A percentile compares a stretch with the other conserved stretches of the same genome.
Conservation (phyloP, 1,139 yeast species). For the Scheffersomyces lignicola region DNA sequence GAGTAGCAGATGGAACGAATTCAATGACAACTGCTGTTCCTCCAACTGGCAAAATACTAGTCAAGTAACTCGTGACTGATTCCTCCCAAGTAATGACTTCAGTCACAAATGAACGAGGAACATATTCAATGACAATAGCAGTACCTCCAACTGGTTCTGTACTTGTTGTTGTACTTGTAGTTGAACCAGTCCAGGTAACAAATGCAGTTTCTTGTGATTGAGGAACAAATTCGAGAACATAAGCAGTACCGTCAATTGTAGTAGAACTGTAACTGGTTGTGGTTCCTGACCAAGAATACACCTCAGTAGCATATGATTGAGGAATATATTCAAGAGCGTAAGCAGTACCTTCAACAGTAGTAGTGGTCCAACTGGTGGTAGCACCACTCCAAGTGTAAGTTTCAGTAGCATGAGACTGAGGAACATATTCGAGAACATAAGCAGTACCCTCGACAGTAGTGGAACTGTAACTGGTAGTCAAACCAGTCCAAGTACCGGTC, state of each 20-base stretch:
- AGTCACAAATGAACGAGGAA: not conserved
- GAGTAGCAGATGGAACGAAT: slow-evolving; percentile 2
- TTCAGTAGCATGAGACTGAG: not conserved
- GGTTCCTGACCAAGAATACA: not conserved
- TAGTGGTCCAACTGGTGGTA: not conserved
- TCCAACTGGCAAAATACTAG: slow-evolving; percentile 1
- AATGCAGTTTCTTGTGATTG: not conserved
- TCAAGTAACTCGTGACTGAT: not conserved
- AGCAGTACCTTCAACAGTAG: slow-evolving; percentile 1
- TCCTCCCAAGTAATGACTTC: not conserved
- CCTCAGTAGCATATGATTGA: not conserved
- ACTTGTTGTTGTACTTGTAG: not conserved
- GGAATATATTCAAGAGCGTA: not conserved
- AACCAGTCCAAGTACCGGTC: not conserved
- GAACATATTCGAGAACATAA: not conserved
- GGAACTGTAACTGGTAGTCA: slow-evolving; percentile 1
- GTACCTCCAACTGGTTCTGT: slow-evolving; percentile 1
- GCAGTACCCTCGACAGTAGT: slow-evolving; percentile 1
- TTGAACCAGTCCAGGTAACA: not conserved
- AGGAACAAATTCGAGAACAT: slow-evolving; percentile 1
- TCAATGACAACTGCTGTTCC: slow-evolving; percentile 1
- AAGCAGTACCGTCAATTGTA: slow-evolving; percentile 1
- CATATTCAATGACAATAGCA: slow-evolving; percentile 4
- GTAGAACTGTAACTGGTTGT: not conserved
- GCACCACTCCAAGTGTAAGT: not conserved